Percentiles rank a stretch among this genome's conserved stretches.
Conservation (phyloP, 768 basidiomycete species). For the Rubroboletus satanas region DNA sequence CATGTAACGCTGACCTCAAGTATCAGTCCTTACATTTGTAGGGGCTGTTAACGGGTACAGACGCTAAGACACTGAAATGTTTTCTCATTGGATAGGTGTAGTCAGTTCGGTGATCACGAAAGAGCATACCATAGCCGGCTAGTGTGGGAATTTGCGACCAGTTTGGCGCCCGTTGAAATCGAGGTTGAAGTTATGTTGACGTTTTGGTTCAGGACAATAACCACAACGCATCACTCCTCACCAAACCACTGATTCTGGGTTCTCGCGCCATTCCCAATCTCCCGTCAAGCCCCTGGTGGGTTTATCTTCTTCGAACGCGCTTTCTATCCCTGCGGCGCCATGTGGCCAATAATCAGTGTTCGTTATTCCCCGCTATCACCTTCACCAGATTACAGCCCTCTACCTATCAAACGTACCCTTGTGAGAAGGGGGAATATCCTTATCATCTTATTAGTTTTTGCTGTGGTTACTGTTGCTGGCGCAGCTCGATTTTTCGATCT, state of each 20-base stretch:
- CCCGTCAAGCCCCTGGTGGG: slow-evolving; percentile 7
- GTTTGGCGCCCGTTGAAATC: too few species aligned
- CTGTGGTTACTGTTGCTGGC: slow-evolving; percentile 7
- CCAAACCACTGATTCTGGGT: background rate
- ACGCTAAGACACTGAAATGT: too few species aligned
- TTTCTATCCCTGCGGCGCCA: background rate
- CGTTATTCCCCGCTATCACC: slow-evolving; percentile 16
- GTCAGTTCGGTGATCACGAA: too few species aligned
- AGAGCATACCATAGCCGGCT: too few species aligned
- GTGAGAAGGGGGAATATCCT: slow-evolving; percentile 9
- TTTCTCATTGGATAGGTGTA: too few species aligned
- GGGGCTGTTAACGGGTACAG: too few species aligned
- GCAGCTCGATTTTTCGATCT: slow-evolving; percentile 11
- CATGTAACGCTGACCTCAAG: too few species aligned
- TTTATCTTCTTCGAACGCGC: background rate
- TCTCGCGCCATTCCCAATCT: background rate
- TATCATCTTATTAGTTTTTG: slow-evolving; percentile 1
- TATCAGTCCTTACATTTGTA: too few species aligned
- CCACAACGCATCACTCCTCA: background rate
- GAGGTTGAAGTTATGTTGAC: background rate
- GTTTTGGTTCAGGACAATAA: background rate
- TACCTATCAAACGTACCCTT: slow-evolving; percentile 3
- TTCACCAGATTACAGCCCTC: background rate
- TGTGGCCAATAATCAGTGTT: slow-evolving; percentile 13
- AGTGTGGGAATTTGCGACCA: too few species aligned